Base-by-base conservation (phyloP, 768 basidiomycete species). In the Lactifluus piperatus region DNA sequence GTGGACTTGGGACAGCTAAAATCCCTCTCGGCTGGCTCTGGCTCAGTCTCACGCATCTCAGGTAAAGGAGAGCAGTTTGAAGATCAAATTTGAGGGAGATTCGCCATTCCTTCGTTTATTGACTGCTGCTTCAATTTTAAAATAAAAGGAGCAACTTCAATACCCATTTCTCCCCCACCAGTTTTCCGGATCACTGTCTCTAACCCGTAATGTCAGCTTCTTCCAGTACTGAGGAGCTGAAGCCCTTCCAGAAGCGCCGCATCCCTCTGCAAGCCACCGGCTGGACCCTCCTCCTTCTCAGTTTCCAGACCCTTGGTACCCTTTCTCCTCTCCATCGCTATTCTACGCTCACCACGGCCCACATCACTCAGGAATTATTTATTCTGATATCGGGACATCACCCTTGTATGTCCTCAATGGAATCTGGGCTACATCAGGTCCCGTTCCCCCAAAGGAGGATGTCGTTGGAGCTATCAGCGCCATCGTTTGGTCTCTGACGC, bases 341-440 rank as follows among this genome's bases (percentile, higher is more conserved):
- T 34, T 22, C n/a, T 26, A 4, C 8, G 6, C 20, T 36, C 22
- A 22, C 37, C 49, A 4, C n/a, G 24, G 53, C 29, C 7, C 18
- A 20, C 20, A 2, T 24, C 64, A 29, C 60, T 52, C 60, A 68
- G 76, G 77, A 0, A 73, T 75, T 46, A 74, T 78, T 36, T 77
- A 73, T 63, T 72, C 70, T 22, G 77, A 78, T 57, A 75, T 75
- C 51, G 77, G 84, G 6, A 85, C 84, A 0, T 82, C 80, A 0
- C 83, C 84, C 0, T 68, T 85, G 14, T 86, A 86, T 68, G 79
- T 82, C 3, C 67, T 86, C 29, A 85, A 84, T 65, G 83, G 83
- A 9, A 78, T 86, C 14, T 86, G 82, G 79, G 75, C 81, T 2
- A 39, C 79, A 1, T 55, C 64, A 5, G 79, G 79, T 0, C 73